Conservation (phyloP, 768 basidiomycete genomes). For the Termitomyces sp. region DNA sequence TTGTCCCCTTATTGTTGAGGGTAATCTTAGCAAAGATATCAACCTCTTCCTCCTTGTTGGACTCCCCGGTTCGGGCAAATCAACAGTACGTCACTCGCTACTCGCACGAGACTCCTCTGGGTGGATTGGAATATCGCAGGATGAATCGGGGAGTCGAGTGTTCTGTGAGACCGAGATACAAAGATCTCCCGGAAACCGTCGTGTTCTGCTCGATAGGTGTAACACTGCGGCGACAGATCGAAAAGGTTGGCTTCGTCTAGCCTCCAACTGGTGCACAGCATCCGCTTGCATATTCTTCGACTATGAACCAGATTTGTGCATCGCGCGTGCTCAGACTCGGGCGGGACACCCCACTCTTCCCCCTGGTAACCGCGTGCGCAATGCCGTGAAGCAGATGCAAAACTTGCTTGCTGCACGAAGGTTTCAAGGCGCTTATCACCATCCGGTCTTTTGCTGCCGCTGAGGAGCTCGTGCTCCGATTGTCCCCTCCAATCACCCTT, state of each 20-base stretch:
- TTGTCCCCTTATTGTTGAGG: conserved; percentile 39
- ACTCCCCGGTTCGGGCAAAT: conserved; percentile 57
- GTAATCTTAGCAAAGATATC: conserved; percentile 23
- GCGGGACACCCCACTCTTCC: conserved; percentile 55
- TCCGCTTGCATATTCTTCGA: conserved; percentile 54
- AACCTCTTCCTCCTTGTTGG: conserved; percentile 54
- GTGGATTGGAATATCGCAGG: conserved; percentile 49
- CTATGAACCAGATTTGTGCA: conserved; percentile 42
- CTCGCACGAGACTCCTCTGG: conserved; percentile 34
- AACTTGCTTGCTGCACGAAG: conserved; percentile 42
- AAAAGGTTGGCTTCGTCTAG: conserved; percentile 43
- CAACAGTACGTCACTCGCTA: conserved; percentile 45
- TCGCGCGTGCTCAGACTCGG: conserved; percentile 48
- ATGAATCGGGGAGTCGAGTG: conserved; percentile 45
- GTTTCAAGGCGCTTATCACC: conserved; percentile 43
- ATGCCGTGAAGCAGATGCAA: conserved; percentile 50
- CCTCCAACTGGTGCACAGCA: conserved; percentile 36
- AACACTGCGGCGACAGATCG: conserved; percentile 44
- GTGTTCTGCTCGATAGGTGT: conserved; percentile 51
- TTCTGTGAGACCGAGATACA: conserved; percentile 49
- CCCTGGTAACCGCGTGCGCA: conserved; percentile 47
- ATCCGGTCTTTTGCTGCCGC: conserved; percentile 48
- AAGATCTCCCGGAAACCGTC: conserved; percentile 25
- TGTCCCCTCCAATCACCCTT: conserved; percentile 37
- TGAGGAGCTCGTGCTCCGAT: conserved; percentile 34